Evolutionary conservation across 2,329 filamentous ascomycete species (phyloP), one percentile per base, ranked within the genome.

Genomic region (Cordyceps javanica): DNA sequence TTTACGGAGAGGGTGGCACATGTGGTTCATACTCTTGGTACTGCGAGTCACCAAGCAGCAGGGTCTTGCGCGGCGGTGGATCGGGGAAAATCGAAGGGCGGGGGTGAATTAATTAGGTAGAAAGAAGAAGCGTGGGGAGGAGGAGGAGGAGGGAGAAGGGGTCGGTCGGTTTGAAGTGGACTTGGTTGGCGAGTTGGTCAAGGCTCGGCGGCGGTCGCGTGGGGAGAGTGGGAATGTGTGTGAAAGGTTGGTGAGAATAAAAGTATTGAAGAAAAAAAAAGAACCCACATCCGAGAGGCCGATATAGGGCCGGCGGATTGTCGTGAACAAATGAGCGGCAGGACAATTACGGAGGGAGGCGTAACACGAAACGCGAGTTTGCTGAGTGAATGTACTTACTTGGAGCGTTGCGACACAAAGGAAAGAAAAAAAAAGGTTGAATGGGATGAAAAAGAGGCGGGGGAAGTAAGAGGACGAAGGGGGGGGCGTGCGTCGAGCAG

Each of bases 301-400:
- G 55, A 58, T 58, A 53, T 58, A 58, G 55, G 55, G 48, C 55
- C 55, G 55, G 55, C 25, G 55, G 46, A 58, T 58, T 58, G 49
- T 58, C 55, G 55, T 58, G 54, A 14, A 16, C 54, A 56, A 56
- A 56, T 56, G 44, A 56, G 44, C 39, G 32, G 39, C 13, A 45
- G 53, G 54, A 56, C 26, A 30, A 49, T 56, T 56, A 56, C 54
- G 53, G 53, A 56, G 32, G 23, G 21, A 19, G 21, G 52, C 41
- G 52, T 46, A 46, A 46, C 39, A 45, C 21, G 10, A 28, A 21
- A 50, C 10, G 16, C 36, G 26, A 50, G n/a, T 7, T 14, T 4
- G n/a, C n/a, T n/a, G n/a, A n/a, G n/a, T n/a, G n/a, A n/a, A n/a
- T n/a, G n/a, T n/a, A n/a, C n/a, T n/a, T n/a, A n/a, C n/a, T n/a